Evolutionary conservation across 2,329 filamentous ascomycete genomes (phyloP), one percentile per base, ranked within the genome.

Genomic region (Lecanoromycetidae sp.): DNA sequence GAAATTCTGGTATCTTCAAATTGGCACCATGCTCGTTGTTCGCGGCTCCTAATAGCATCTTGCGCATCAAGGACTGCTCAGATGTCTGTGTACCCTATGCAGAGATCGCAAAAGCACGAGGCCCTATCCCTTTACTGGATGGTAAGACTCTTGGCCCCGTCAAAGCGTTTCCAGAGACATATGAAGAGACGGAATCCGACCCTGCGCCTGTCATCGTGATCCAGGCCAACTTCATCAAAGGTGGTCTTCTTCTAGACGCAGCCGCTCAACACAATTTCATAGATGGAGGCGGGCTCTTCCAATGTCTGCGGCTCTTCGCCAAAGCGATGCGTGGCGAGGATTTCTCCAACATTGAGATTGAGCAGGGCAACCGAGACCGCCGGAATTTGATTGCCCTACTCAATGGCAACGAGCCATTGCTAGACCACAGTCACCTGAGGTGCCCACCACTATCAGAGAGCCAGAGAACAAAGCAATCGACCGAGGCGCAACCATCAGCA

Each of bases 221-320:
- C 1, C 73, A 76, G 52, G 63, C 64, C 1, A 75, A 65, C 39
- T 68, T 74, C 44, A 66, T 77, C 30, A 44, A 52, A 1, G 71
- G 67, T 3, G 74, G 73, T 0, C 53, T 78, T 0, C 50, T 78
- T 1, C 61, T 78, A 7, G 71, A 68, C 2, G 60, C 76, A 20
- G 63, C 64, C 23, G 65, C 61, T 6, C 66, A 74, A 20, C 75
- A 78, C 52, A 63, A 64, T 5, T 57, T 61, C 0, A 71, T 75
- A 64, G 75, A 78, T 46, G 70, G 72, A 59, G 64, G 63, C 1
- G 74, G 72, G 1, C 66, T 71, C 52, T 69, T 60, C 2, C 62
- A 67, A 19, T 51, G 74, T 13, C 71, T 75, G 13, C 49, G 58
- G 2, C 64, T 73, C 1, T 59, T 78, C 5, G 63, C 67, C 0